phyloP scores from a whole-genome alignment of 1,284 basidiomycete genomes.

The Fomitopsis pinicola region DNA sequence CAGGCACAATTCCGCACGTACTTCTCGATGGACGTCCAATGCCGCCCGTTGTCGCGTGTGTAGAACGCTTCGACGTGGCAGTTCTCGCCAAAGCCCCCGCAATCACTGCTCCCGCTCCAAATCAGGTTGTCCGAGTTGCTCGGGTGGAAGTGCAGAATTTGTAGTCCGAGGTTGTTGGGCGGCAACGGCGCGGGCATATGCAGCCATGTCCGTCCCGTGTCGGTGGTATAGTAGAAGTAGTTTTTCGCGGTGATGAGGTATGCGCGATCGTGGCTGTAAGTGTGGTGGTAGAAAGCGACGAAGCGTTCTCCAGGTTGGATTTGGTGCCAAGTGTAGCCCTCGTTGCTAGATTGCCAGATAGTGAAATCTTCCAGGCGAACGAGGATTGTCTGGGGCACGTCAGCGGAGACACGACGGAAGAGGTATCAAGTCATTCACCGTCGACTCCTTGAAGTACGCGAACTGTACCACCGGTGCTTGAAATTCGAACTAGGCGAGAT shows the following conservation, averaged over 20 bases:
- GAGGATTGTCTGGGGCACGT: conserved; percentile 65
- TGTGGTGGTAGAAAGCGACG: conserved; percentile 85
- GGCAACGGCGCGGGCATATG: conserved; percentile 53
- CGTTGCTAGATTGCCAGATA: conserved; percentile 92
- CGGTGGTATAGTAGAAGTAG: conserved; percentile 77
- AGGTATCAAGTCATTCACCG: conserved; percentile 34
- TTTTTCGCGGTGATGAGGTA: conserved; percentile 79
- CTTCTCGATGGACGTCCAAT: conserved; percentile 76
- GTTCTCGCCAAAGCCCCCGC: conserved; percentile 38
- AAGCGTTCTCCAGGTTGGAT: conserved; percentile 60
- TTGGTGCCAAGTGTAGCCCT: conserved; percentile 89
- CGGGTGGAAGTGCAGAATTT: conserved; percentile 87
- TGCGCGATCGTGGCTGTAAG: conserved; percentile 75
- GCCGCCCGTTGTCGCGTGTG: conserved; percentile 72
- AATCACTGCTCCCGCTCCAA: conserved; percentile 81
- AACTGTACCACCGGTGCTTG: conserved; percentile 68
- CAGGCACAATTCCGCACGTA: conserved; percentile 94
- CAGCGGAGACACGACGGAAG: not conserved
- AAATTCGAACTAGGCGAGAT: conserved; percentile 61
- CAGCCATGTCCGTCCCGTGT: conserved; percentile 78
- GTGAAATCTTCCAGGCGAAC: conserved; percentile 74
- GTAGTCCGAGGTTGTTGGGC: conserved; percentile 78
- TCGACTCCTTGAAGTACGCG: conserved; percentile 79
- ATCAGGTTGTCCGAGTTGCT: conserved; percentile 79
- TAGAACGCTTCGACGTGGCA: conserved; percentile 78